Percentiles rank a stretch among this genome's conserved stretches.
Evolutionary conservation across 257 asterid genomes (phyloP).

Genomic region (Rubia yunnanensis): DNA sequence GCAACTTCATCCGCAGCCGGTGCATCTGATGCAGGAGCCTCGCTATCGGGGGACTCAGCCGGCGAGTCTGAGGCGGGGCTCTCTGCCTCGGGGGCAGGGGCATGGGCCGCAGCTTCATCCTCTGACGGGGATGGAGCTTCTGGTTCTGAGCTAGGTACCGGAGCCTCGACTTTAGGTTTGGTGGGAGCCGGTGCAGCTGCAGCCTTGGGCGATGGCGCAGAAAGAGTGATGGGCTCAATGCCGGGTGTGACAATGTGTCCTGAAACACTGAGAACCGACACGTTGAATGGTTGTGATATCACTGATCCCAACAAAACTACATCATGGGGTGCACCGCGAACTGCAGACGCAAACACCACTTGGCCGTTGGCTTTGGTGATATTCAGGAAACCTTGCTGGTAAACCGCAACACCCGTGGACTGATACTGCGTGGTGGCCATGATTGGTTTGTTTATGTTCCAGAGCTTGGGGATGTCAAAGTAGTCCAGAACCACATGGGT

Average conservation of each 20-base stretch:
- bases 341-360: conserved; percentile 53
- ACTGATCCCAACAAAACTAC: conserved; percentile 27
- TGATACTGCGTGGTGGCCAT: conserved; percentile 53
- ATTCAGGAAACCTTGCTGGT: conserved; percentile 48
- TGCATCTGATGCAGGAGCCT: conserved; percentile 5
- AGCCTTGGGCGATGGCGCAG: conserved; percentile 27
- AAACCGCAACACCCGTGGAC: conserved; percentile 22
- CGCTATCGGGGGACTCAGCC: background rate
- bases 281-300: conserved; percentile 38
- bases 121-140: conserved; percentile 11
- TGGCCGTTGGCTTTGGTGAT: conserved; percentile 24
- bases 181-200: conserved; percentile 22
- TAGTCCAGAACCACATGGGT: conserved; percentile 66
- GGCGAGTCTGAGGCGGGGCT: background rate
- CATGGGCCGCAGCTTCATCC: background rate
- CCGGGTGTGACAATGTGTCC: conserved; percentile 47
- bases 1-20: conserved; percentile 12
- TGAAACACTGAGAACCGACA: conserved; percentile 52
- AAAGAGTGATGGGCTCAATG: conserved; percentile 29
- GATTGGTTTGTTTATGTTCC: conserved; percentile 27
- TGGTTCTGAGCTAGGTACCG: conserved; percentile 14
- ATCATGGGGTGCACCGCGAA: conserved; percentile 27
- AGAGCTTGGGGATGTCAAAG: conserved; percentile 47
- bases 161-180: conserved; percentile 1
- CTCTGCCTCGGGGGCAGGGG: conserved; percentile 2